phyloP scores from a whole-genome alignment of 2,329 filamentous ascomycete genomes.

The Colletotrichum tabaci region DNA sequence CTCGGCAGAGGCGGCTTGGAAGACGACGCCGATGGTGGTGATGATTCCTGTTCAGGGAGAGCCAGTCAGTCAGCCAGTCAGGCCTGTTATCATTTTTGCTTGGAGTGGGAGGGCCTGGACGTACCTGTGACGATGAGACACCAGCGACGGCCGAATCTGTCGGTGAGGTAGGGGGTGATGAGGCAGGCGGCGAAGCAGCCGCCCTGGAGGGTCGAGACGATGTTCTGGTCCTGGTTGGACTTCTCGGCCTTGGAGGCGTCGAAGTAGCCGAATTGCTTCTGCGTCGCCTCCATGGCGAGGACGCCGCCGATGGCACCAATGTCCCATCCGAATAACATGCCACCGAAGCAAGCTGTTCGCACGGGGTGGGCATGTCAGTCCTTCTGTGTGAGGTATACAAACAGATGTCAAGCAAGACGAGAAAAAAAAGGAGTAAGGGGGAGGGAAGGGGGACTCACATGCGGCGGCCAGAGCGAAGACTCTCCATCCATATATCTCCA shows the following conservation, averaged over 20 bases:
- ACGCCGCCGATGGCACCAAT: slow-evolving; percentile 74
- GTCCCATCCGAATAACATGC: slow-evolving; percentile 66
- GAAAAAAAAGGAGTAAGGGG: too few relatives aligned
- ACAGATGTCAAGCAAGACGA: too few relatives aligned
- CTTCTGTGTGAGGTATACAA: background rate
- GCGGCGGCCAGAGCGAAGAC: slow-evolving; percentile 74
- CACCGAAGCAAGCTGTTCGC: slow-evolving; percentile 71
- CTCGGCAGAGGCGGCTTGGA: slow-evolving; percentile 72
- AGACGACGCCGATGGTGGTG: slow-evolving; percentile 72
- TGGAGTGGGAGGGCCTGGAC: background rate
- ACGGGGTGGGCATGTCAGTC: background rate
- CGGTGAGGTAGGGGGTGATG: slow-evolving; percentile 67
- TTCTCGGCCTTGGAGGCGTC: slow-evolving; percentile 47
- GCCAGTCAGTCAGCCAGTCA: background rate
- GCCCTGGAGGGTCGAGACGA: slow-evolving; percentile 80
- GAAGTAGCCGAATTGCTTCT: slow-evolving; percentile 58
- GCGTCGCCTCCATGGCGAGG: slow-evolving; percentile 71
- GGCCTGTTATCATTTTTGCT: background rate
- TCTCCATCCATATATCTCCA: too few relatives aligned
- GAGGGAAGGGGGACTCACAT: slow-evolving; percentile 49
- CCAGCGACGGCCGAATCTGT: slow-evolving; percentile 68
- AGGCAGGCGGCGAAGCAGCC: slow-evolving; percentile 78
- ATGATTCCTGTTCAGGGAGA: slow-evolving; percentile 58
- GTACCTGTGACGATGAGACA: slow-evolving; percentile 65
- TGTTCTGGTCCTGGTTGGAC: slow-evolving; percentile 73